phyloP scores from a whole-genome alignment of 495 filamentous ascomycete genomes.

The Aspergillus taichungensis region DNA sequence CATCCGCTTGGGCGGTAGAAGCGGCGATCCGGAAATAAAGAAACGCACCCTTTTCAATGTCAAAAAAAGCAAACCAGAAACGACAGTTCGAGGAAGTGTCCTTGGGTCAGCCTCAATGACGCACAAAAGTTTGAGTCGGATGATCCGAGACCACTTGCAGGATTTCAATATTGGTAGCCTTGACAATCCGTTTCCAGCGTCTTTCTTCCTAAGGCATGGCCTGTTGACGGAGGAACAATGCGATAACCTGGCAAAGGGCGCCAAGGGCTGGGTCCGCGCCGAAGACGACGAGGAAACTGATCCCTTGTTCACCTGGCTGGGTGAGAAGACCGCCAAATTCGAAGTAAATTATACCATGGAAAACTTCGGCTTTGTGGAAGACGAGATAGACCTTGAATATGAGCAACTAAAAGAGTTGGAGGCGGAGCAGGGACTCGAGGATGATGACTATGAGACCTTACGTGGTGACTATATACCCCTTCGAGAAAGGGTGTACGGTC shows the following conservation, averaged over 20 bases:
- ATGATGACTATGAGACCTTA: conserved; percentile 48
- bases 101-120: conserved; percentile 21
- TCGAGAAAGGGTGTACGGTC: conserved; percentile 39
- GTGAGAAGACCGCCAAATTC: conserved; percentile 35
- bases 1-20: conserved; percentile 70
- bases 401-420: conserved; percentile 60
- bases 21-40: conserved; percentile 55
- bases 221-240: conserved; percentile 55
- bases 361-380: conserved; percentile 42
- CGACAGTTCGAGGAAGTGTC: conserved; percentile 23
- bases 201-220: conserved; percentile 35
- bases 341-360: conserved; percentile 29
- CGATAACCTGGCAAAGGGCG: conserved; percentile 49
- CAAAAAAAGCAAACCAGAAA: conserved; percentile 21
- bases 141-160: conserved; percentile 41
- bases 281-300: conserved; percentile 27
- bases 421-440: conserved; percentile 42
- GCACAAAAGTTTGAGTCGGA: conserved; percentile 35
- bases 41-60: conserved; percentile 60
- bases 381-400: conserved; percentile 57
- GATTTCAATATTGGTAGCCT: conserved; percentile 28
- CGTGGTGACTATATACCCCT: conserved; percentile 40
- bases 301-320: conserved; percentile 56
- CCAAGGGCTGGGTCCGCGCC: conserved; percentile 40
- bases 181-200: conserved; percentile 12